phyloP scores from a whole-genome alignment of 2,329 filamentous ascomycete genomes.

The Myriosclerotinia duriaeana region DNA sequence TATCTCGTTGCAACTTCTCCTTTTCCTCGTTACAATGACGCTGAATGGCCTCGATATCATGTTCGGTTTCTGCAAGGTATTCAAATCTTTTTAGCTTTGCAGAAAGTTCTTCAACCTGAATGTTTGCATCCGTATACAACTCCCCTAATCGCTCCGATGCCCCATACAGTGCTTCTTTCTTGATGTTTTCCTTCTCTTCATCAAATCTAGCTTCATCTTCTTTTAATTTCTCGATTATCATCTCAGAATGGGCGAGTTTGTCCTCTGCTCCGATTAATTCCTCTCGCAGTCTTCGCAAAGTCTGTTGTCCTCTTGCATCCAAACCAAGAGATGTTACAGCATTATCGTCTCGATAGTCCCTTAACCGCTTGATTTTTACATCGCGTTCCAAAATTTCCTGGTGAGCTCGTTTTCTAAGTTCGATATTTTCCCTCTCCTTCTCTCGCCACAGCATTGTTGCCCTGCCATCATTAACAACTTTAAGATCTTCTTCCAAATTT shows the following conservation, averaged over 20 bases:
- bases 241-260: not conserved
- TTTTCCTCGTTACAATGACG: not conserved
- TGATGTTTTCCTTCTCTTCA: not conserved
- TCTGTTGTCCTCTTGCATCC: slow-evolving; percentile 9
- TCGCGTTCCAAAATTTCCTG: slow-evolving; percentile 9
- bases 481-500: not conserved
- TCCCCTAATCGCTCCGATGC: not conserved
- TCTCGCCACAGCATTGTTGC: not conserved
- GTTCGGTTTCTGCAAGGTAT: not conserved
- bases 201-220: not conserved
- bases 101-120: not conserved
- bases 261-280: not conserved
- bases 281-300: slow-evolving; percentile 8
- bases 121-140: not conserved
- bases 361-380: not conserved
- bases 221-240: not conserved
- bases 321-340: slow-evolving; percentile 8
- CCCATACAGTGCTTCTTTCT: slow-evolving; percentile 9
- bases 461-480: not conserved
- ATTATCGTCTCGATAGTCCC: not conserved
- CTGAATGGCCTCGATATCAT: slow-evolving; percentile 4
- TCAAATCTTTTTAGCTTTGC: slow-evolving; percentile 7
- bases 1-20: not conserved
- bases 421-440: not conserved
- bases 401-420: not conserved